These are phyloP conservation scores for Conticribra guillardii DNA, from an alignment of 108 stramenopile species.

Conservation along the genomic window DNA sequence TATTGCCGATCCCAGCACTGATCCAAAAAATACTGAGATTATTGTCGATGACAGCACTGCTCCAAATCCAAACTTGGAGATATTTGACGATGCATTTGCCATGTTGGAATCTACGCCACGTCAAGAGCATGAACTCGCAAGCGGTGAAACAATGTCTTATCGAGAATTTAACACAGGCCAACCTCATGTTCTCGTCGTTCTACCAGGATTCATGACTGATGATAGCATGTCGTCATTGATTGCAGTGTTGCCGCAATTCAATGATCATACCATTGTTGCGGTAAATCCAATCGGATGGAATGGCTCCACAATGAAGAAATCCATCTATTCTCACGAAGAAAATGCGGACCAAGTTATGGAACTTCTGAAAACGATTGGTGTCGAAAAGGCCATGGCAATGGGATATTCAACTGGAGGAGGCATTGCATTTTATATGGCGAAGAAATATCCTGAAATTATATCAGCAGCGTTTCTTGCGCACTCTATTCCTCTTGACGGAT, in stretches of 20 bases:
- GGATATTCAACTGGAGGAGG: conserved; percentile 32
- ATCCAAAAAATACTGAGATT: conserved; percentile 11
- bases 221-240: conserved; percentile 21
- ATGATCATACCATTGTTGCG: conserved; percentile 36
- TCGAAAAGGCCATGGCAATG: conserved; percentile 23
- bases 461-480: conserved; percentile 33
- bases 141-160: conserved; percentile 31
- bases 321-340: conserved; percentile 23
- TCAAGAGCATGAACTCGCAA: not conserved
- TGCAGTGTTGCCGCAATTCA: conserved; percentile 16
- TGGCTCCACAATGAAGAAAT: conserved; percentile 26
- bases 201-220: conserved; percentile 31
- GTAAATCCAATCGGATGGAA: conserved; percentile 33
- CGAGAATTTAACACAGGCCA: conserved; percentile 23
- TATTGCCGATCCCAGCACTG: not conserved
- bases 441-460: conserved; percentile 22
- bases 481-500: conserved; percentile 27
- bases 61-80: conserved; percentile 9
- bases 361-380: conserved; percentile 8
- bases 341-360: conserved; percentile 28
- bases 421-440: conserved; percentile 27
- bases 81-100: conserved; percentile 15
- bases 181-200: conserved; percentile 22
- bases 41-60: conserved; percentile 2
- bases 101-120: conserved; percentile 20